These are phyloP conservation scores for Wickerhamiella kurtzmanii DNA, from an alignment of 805 yeast genomes.

Conservation along the genomic window DNA sequence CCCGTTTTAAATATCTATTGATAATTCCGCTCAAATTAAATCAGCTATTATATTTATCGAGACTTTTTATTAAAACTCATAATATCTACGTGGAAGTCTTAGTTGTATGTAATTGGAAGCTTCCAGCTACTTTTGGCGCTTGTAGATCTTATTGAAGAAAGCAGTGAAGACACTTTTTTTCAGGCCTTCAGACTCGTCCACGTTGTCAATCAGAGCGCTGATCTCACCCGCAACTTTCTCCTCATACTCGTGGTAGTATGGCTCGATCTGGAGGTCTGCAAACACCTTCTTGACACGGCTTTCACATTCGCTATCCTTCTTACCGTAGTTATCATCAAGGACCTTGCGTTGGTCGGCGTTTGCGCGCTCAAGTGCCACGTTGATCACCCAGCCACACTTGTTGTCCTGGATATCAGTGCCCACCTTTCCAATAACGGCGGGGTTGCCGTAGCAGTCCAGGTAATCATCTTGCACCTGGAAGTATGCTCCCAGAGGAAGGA, in stretches of 20 bases:
- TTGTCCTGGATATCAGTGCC: conserved; percentile 98
- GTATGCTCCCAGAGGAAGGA: conserved; percentile 93
- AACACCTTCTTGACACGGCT: conserved; percentile 58
- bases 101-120: too few relatives aligned
- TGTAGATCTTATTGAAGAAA: conserved; percentile 83
- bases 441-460: conserved; percentile 93
- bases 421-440: conserved; percentile 93
- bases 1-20: not conserved
- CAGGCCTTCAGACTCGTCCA: conserved; percentile 90
- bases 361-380: conserved; percentile 74
- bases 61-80: not conserved
- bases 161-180: conserved; percentile 72
- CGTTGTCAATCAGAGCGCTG: conserved; percentile 45
- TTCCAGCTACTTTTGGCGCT: conserved; percentile 65
- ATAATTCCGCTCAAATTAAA: not conserved
- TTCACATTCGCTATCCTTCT: conserved; percentile 59
- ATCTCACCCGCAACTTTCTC: conserved; percentile 58
- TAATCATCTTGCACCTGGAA: conserved; percentile 98
- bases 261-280: conserved; percentile 55
- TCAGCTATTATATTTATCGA: not conserved
- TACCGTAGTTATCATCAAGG: conserved; percentile 83
- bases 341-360: conserved; percentile 67
- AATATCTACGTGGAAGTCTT: too few relatives aligned
- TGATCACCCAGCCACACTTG: conserved; percentile 96
- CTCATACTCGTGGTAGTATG: conserved; percentile 68